A percentile compares a stretch with the other conserved stretches of the same genome.
These are phyloP conservation scores for Metrosideros polymorpha DNA, from an alignment of 441 rosid genomes.

Conservation along the genomic window DNA sequence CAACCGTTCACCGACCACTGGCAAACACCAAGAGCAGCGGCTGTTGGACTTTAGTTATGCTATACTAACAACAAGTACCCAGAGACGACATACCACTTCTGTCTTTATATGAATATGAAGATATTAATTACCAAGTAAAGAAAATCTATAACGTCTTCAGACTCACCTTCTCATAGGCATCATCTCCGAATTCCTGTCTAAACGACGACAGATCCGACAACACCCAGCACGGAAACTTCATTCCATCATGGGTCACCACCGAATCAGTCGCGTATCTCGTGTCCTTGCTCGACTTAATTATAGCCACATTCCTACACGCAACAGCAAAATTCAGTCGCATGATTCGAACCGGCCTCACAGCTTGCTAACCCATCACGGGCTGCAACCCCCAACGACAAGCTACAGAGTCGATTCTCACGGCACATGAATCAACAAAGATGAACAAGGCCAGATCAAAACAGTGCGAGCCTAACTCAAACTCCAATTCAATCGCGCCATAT, in stretches of 20 bases:
- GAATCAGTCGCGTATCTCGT: constrained; percentile 68
- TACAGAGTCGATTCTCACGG: not conserved
- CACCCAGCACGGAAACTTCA: constrained; percentile 75
- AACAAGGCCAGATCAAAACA: not conserved
- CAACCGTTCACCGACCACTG: not conserved
- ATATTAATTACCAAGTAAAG: not conserved
- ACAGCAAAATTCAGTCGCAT: not conserved
- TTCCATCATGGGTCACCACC: constrained; percentile 78
- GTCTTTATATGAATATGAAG: not conserved
- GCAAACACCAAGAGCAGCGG: not conserved
- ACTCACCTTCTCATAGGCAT: constrained; percentile 54
- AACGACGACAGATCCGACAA: constrained; percentile 65
- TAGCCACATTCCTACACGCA: constrained; percentile 49
- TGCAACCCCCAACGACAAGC: not conserved
- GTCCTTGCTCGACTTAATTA: constrained; percentile 77
- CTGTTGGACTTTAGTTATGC: not conserved
- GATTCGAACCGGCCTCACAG: not conserved
- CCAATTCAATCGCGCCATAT: not conserved
- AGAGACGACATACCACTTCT: not conserved
- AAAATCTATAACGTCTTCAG: not conserved
- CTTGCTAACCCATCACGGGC: not conserved
- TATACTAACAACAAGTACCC: not conserved
- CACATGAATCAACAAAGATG: not conserved
- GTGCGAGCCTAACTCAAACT: not conserved
- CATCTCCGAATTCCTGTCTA: constrained; percentile 33